These are phyloP conservation scores for Penicillium sp. DNA, from an alignment of 2,329 filamentous ascomycete species.

Conservation along the genomic window DNA sequence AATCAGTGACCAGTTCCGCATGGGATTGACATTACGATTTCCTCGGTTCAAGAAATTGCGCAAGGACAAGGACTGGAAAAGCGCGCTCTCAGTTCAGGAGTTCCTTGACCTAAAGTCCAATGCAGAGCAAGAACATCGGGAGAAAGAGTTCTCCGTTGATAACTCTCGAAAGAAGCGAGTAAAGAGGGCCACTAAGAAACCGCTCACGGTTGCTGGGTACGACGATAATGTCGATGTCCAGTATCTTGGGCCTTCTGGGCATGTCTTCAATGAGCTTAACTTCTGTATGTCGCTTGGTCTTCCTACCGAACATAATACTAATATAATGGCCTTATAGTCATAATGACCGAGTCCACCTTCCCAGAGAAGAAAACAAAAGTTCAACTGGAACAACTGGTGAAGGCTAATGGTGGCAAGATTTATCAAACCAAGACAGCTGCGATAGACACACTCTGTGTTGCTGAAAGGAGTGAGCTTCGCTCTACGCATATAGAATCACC, in stretches of 20 bases:
- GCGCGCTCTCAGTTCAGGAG: conserved; percentile 72
- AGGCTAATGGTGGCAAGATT: conserved; percentile 75
- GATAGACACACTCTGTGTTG: conserved; percentile 67
- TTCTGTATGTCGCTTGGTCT: conserved; percentile 57
- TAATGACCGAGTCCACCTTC: conserved; percentile 71
- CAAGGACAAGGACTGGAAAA: conserved; percentile 80
- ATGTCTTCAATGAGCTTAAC: conserved; percentile 70
- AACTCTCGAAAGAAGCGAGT: conserved; percentile 62
- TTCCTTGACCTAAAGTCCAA: conserved; percentile 69
- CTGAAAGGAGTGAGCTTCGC: conserved; percentile 62
- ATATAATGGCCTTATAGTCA: conserved; percentile 36
- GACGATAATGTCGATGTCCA: conserved; percentile 50
- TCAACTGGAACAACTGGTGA: conserved; percentile 77
- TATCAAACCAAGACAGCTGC: conserved; percentile 68
- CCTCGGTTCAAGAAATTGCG: conserved; percentile 82
- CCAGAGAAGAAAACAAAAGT: conserved; percentile 73
- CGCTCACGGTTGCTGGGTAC: conserved; percentile 71
- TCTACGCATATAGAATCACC: background rate
- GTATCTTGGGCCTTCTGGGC: conserved; percentile 58
- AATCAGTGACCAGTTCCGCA: conserved; percentile 73
- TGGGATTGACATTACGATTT: conserved; percentile 77
- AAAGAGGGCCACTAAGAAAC: conserved; percentile 61
- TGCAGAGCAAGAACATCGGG: conserved; percentile 67
- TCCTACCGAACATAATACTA: conserved; percentile 3
- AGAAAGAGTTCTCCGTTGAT: conserved; percentile 73